Percentiles rank a stretch among this genome's conserved stretches.
These are phyloP conservation scores for Tolypocladium ovalisporum DNA, from an alignment of 2,329 filamentous ascomycete species.

Conservation along the genomic window DNA sequence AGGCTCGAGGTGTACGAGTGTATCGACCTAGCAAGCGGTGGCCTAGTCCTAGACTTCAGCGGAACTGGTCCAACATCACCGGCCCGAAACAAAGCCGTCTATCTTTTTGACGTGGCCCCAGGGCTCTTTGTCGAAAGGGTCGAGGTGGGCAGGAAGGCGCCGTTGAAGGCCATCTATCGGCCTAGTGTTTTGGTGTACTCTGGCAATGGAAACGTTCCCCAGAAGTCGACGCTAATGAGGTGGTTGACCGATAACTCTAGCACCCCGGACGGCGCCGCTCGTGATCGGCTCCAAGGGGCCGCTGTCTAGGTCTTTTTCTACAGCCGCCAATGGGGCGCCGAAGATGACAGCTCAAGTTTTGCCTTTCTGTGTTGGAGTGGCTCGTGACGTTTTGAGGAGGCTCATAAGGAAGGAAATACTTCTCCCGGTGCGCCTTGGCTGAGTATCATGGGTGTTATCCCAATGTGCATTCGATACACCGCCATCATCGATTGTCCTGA, in stretches of 20 bases:
- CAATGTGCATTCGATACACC: not conserved
- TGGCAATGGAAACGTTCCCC: conserved; percentile 13
- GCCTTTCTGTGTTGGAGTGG: not conserved
- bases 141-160: conserved; percentile 19
- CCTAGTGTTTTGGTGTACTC: conserved; percentile 22
- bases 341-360: not conserved
- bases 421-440: no score
- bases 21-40: conserved; percentile 20
- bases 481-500: not conserved
- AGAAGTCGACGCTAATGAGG: conserved; percentile 20
- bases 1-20: conserved; percentile 26
- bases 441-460: not conserved
- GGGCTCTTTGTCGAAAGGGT: conserved; percentile 25
- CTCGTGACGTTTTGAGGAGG: not conserved
- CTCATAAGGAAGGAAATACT: not conserved
- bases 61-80: conserved; percentile 17
- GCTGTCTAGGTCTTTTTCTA: conserved; percentile 10
- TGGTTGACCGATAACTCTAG: conserved; percentile 20
- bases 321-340: conserved; percentile 2
- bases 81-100: conserved; percentile 18
- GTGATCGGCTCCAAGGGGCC: conserved; percentile 7
- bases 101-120: conserved; percentile 25
- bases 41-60: conserved; percentile 16
- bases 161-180: conserved; percentile 19
- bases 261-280: conserved; percentile 6